Evolutionary conservation across 2,329 filamentous ascomycete species (phyloP), one percentile per base, ranked within the genome.

Genomic region (Tolypocladium tundrense): DNA sequence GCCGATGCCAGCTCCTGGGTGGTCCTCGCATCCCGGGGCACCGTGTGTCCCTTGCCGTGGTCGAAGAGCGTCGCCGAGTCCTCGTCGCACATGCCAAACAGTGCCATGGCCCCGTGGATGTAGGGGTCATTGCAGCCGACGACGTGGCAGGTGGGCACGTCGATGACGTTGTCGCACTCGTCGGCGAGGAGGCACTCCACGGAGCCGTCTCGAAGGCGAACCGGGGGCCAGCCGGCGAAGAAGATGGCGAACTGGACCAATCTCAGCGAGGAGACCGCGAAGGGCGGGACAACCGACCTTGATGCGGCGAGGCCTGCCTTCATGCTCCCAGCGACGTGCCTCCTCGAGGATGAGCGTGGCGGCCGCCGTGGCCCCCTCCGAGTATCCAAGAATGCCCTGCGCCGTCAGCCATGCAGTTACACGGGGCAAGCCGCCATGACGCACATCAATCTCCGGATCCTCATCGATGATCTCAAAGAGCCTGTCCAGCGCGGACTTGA

Each of bases 31-130:
- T 82, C 79, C 60, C 82, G 72, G 0, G 84, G 84, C 5, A 87
- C 71, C 0, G 81, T 85, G 65, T 87, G 84, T 0, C 84, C 84
- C 64, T 85, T 85, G 5, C 82, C 84, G 61, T 86, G 83, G 62
- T 87, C 84, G 60, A 86, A 86, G n/a, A 87, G 73, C 40, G 77
- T 74, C 0, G 83, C 83, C 1, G 72, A 78, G 58, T 86, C 83
- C 0, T 77, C 77, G 53, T 86, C 80, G 61, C 83, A 87, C 31
- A 85, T 75, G 62, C 84, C 83, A 69, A 80, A 86, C 4, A 87
- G 73, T 0, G 83, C 81, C 72, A 85, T 77, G 2, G 81, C 80
- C 0, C 84, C 83, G 40, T 83, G 74, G 2, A 85, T 75, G 62
- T 85, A 87, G 0, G 83, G 84, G 62, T 87, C 84, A 59, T 75